Percentiles rank a stretch among this genome's conserved stretches.
Evolutionary conservation across 495 filamentous ascomycete species (phyloP).

Genomic region (Hypoxylon perforatum): DNA sequence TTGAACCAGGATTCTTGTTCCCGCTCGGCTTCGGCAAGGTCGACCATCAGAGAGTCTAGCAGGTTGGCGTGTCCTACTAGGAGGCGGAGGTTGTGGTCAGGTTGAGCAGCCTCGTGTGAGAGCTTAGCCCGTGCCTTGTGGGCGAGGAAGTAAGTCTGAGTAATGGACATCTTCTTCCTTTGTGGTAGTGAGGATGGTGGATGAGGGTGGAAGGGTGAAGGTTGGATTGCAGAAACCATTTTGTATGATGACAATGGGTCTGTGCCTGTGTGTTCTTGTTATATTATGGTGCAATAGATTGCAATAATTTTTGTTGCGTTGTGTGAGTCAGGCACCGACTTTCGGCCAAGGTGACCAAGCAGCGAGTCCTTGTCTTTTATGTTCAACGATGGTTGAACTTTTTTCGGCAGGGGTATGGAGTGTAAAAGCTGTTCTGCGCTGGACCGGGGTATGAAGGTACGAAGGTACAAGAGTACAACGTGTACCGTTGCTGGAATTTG

Average conservation of each 20-base stretch:
- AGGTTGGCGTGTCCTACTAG: constrained; percentile 98
- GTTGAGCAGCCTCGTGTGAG: constrained; percentile 83
- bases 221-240: constrained; percentile 45
- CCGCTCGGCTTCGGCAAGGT: constrained; percentile 91
- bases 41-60: constrained; percentile 94
- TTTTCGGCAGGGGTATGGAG: constrained; percentile 36
- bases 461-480: constrained; percentile 4
- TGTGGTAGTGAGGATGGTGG: constrained; percentile 39
- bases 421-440: constrained; percentile 19
- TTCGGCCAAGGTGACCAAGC: constrained; percentile 46
- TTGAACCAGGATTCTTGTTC: constrained; percentile 99
- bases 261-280: constrained; percentile 28
- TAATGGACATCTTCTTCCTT: constrained; percentile 82
- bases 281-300: constrained; percentile 39
- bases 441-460: not conserved
- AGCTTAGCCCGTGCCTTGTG: constrained; percentile 97
- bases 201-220: constrained; percentile 41
- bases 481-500: constrained; percentile 28
- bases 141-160: constrained; percentile 97
- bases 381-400: constrained; percentile 42
- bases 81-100: constrained; percentile 93
- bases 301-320: constrained; percentile 43
- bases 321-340: constrained; percentile 52
- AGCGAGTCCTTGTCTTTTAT: constrained; percentile 44
- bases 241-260: constrained; percentile 35